A percentile compares a stretch with the other conserved stretches of the same genome.
These are phyloP conservation scores for Amphibolis antarctica DNA, from an alignment of 106 monocot species.

Conservation along the genomic window DNA sequence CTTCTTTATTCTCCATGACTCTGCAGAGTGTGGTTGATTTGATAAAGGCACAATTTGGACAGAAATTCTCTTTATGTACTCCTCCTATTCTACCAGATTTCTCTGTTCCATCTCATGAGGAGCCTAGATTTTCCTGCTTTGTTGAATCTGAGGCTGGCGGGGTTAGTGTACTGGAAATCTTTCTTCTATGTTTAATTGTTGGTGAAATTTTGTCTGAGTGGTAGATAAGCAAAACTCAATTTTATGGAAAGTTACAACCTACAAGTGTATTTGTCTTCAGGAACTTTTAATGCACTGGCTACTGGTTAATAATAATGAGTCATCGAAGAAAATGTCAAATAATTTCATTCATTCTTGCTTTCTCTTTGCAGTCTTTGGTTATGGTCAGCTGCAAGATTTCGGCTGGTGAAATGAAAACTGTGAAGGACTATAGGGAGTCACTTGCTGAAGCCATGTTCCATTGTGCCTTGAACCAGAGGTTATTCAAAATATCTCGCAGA, in stretches of 20 bases:
- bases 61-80: conserved; percentile 34
- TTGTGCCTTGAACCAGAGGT: conserved; percentile 90
- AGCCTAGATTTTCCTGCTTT: conserved; percentile 96
- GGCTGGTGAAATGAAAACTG: conserved; percentile 63
- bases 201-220: too few species aligned
- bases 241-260: too few species aligned
- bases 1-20: not conserved
- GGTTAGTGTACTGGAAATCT: conserved; percentile 31
- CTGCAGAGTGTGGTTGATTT: conserved; percentile 83
- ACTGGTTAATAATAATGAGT: not conserved
- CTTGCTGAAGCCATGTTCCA: conserved; percentile 97
- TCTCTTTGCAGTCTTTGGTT: conserved; percentile 70
- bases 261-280: too few species aligned
- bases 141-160: conserved; percentile 99
- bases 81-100: conserved; percentile 62
- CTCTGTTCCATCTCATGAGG: conserved; percentile 76
- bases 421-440: conserved; percentile 81
- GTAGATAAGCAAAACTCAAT: too few species aligned
- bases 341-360: not conserved
- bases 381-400: conserved; percentile 96
- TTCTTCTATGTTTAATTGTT: not conserved
- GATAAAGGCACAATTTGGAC: conserved; percentile 82
- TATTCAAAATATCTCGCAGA: conserved; percentile 90
- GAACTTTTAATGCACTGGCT: too few species aligned
- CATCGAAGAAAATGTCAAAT: not conserved